Conservation (phyloP, 2,329 filamentous ascomycete genomes). For the Aspergillus melleus region DNA sequence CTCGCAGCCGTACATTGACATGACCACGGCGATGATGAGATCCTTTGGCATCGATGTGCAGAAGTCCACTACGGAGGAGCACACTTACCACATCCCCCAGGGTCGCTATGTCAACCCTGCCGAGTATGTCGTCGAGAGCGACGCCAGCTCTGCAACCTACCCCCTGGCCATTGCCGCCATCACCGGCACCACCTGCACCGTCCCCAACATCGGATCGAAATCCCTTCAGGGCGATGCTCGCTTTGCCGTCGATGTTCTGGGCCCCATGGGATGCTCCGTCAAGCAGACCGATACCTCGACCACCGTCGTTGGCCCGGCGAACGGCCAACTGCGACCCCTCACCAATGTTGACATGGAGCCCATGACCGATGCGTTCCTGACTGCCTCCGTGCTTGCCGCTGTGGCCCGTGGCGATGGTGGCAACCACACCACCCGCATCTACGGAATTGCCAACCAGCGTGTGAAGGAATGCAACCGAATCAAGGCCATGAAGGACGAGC, state of each 20-base stretch:
- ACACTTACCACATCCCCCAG: slow-evolving; percentile 92
- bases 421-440: slow-evolving; percentile 73
- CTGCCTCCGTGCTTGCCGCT: slow-evolving; percentile 87
- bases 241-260: slow-evolving; percentile 86
- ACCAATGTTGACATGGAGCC: slow-evolving; percentile 94
- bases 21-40: slow-evolving; percentile 98
- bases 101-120: slow-evolving; percentile 78
- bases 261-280: slow-evolving; percentile 91
- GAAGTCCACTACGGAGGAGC: slow-evolving; percentile 72
- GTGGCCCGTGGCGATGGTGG: slow-evolving; percentile 70
- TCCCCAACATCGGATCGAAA: slow-evolving; percentile 90
- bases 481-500: slow-evolving; percentile 88
- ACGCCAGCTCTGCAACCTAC: slow-evolving; percentile 96
- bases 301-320: slow-evolving; percentile 83
- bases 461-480: slow-evolving; percentile 99
- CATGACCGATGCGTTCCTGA: slow-evolving; percentile 98
- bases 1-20: slow-evolving; percentile 95
- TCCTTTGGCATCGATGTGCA: slow-evolving; percentile 82
- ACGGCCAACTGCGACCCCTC: slow-evolving; percentile 72
- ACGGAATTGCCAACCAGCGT: slow-evolving; percentile 93
- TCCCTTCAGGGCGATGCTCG: slow-evolving; percentile 93
- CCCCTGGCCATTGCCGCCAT: slow-evolving; percentile 92
- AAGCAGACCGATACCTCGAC: slow-evolving; percentile 82
- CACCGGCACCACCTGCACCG: slow-evolving; percentile 90
- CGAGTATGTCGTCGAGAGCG: slow-evolving; percentile 91